Percentiles rank a stretch among this genome's conserved stretches.
These are phyloP conservation scores for Colletotrichum spaethianum DNA, from an alignment of 2,329 filamentous ascomycete species.

Conservation along the genomic window DNA sequence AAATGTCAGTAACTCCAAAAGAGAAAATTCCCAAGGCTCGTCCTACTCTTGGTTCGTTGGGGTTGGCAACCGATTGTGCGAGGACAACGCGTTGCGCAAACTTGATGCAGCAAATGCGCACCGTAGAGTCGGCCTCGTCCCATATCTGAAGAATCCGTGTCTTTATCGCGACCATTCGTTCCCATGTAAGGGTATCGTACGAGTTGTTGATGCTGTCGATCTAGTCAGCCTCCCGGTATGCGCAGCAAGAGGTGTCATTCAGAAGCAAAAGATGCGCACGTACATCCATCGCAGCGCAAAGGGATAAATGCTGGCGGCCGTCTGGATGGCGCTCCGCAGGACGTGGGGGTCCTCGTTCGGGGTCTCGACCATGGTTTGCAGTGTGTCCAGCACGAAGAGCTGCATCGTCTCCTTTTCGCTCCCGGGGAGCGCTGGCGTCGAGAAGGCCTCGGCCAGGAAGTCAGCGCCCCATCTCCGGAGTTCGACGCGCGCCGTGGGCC, in stretches of 20 bases:
- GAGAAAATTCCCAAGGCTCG: conserved; percentile 19
- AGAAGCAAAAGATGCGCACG: conserved; percentile 59
- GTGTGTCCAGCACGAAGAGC: conserved; percentile 81
- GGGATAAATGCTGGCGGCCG: conserved; percentile 92
- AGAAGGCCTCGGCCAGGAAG: conserved; percentile 95
- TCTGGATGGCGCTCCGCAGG: conserved; percentile 88
- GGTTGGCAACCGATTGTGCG: conserved; percentile 88
- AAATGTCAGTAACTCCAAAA: conserved; percentile 44
- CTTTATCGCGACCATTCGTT: conserved; percentile 90
- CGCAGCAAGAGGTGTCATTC: neutral
- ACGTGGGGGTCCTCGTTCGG: conserved; percentile 84
- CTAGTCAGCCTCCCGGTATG: conserved; percentile 46
- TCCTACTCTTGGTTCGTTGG: conserved; percentile 85
- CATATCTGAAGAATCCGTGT: conserved; percentile 88
- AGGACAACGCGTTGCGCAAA: conserved; percentile 95
- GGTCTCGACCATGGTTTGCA: conserved; percentile 79
- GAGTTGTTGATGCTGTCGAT: conserved; percentile 84
- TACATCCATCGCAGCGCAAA: conserved; percentile 95
- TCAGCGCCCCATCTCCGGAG: conserved; percentile 96
- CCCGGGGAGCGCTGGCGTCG: conserved; percentile 85
- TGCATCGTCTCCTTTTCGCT: conserved; percentile 87
- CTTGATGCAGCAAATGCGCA: conserved; percentile 96
- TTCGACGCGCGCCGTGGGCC: conserved; percentile 80
- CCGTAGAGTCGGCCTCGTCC: conserved; percentile 82
- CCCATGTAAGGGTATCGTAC: conserved; percentile 86